These are phyloP conservation scores for Diaporthe sp. DNA, from an alignment of 2,329 filamentous ascomycete genomes.

Conservation along the genomic window DNA sequence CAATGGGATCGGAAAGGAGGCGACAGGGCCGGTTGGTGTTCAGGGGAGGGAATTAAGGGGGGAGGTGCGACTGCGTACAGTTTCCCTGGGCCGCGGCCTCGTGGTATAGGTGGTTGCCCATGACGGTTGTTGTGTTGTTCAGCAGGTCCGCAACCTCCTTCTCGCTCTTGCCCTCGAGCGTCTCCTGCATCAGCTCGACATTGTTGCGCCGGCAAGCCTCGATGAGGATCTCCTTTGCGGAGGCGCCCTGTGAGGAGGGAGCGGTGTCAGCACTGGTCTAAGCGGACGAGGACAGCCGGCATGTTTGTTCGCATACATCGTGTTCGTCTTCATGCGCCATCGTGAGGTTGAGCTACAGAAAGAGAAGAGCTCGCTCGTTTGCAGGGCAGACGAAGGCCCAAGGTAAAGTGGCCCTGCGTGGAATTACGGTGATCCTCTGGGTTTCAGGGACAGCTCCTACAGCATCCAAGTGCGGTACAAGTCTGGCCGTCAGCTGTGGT, in stretches of 20 bases:
- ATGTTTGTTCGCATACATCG: conserved; percentile 43
- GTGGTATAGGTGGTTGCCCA: conserved; percentile 92
- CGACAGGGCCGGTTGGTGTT: conserved; percentile 1
- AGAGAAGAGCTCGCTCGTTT: not conserved
- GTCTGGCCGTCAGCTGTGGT: conserved; percentile 24
- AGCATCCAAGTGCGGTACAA: not conserved
- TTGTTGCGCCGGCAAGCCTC: conserved; percentile 96
- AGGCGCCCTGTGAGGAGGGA: conserved; percentile 76
- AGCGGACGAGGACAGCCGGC: not conserved
- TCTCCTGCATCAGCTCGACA: conserved; percentile 83
- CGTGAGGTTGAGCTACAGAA: not conserved
- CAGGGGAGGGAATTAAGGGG: not conserved
- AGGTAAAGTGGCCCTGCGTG: conserved; percentile 8
- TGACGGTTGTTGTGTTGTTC: conserved; percentile 86
- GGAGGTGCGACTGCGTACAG: conserved; percentile 68
- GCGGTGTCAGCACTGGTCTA: conserved; percentile 43
- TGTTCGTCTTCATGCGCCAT: conserved; percentile 47
- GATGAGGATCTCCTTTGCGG: conserved; percentile 86
- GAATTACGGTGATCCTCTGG: conserved; percentile 9
- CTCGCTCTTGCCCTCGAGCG: conserved; percentile 73
- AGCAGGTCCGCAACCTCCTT: conserved; percentile 81
- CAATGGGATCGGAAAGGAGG: not conserved
- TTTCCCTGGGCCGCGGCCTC: conserved; percentile 88
- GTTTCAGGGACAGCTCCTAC: conserved; percentile 31
- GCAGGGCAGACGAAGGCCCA: not conserved